Evolutionary conservation across 441 rosid genomes (phyloP), one percentile per base, ranked within the genome.

Genomic region (Erysimum cheiri): DNA sequence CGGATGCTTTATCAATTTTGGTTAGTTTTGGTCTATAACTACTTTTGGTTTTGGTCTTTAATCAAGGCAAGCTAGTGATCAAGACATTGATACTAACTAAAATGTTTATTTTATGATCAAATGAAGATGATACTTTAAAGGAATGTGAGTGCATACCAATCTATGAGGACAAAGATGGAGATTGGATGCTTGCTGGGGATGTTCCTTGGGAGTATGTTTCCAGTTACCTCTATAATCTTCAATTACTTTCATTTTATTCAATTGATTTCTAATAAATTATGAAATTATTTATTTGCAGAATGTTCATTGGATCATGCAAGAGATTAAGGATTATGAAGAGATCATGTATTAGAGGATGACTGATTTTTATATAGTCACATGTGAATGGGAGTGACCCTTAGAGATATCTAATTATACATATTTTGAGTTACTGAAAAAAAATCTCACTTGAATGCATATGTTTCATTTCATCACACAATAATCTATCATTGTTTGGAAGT

Each of bases 121-220:
- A 5, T 44, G 64, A 71, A 63, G 70, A 71, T 64, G 41, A 55
- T 15, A 44, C 33, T 4, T 15, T 43, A 4, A 72, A 87, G 84
- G 86, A 32, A 77, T 84, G 63, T 32, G 88, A 85, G 28, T 81
- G 77, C 69, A 77, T 84, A 24, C 84, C 90, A 24, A 83, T 86
- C 63, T 88, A 84, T n/a, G 88, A 88, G 36, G 94, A 85, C 60
- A 88, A 75, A 64, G 90, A 88, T 67, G 90, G 87, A 9, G 94
- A 87, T 3, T 87, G 94, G 91, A 87, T 85, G 94, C 76, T 88
- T 67, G 80, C 75, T 9, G 94, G 94, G 4, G 91, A 88, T 79
- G 94, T 88, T 31, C 94, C 94, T 35, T 88, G 91, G 94, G 83
- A 81, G 88, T 84, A 72, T 77, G 87, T 80, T 78, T 26, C 44